Percentiles rank a stretch among this genome's conserved stretches.
These are phyloP conservation scores for Lactarius sp. DNA, from an alignment of 768 basidiomycete genomes.

Conservation along the genomic window DNA sequence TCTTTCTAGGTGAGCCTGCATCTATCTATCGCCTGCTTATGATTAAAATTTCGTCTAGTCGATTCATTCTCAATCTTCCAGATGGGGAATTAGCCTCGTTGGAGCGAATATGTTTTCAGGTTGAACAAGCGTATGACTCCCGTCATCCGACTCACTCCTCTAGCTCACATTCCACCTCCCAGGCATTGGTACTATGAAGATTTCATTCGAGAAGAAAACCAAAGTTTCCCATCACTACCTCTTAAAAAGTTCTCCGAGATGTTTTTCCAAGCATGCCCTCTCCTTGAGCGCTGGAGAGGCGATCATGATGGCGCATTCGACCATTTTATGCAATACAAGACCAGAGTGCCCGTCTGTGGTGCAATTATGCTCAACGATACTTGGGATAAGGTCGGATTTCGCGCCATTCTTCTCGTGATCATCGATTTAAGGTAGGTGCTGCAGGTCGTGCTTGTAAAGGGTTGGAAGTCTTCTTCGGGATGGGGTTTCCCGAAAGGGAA, in stretches of 20 bases:
- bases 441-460: constrained; percentile 95
- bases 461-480: constrained; percentile 93
- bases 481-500: constrained; percentile 99
- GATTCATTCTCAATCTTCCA: constrained; percentile 95
- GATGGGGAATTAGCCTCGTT: constrained; percentile 86
- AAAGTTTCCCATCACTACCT: constrained; percentile 78
- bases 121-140: constrained; percentile 89
- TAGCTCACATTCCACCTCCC: constrained; percentile 23
- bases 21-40: constrained; percentile 21
- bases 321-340: constrained; percentile 94
- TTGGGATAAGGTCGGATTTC: constrained; percentile 78
- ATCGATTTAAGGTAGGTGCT: constrained; percentile 20
- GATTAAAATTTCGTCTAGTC: constrained; percentile 42
- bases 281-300: constrained; percentile 76
- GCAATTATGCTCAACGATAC: constrained; percentile 91
- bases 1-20: constrained; percentile 67
- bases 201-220: constrained; percentile 89
- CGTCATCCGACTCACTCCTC: constrained; percentile 9
- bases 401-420: constrained; percentile 14
- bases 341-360: constrained; percentile 93
- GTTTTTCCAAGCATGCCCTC: constrained; percentile 80
- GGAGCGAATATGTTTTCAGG: constrained; percentile 96
- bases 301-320: constrained; percentile 85
- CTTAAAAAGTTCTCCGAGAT: constrained; percentile 92
- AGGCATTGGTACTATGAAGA: constrained; percentile 99